Percentiles rank a stretch among this genome's conserved stretches.
Conservation (phyloP, 441 rosid species). For the Mallotus repandus region DNA sequence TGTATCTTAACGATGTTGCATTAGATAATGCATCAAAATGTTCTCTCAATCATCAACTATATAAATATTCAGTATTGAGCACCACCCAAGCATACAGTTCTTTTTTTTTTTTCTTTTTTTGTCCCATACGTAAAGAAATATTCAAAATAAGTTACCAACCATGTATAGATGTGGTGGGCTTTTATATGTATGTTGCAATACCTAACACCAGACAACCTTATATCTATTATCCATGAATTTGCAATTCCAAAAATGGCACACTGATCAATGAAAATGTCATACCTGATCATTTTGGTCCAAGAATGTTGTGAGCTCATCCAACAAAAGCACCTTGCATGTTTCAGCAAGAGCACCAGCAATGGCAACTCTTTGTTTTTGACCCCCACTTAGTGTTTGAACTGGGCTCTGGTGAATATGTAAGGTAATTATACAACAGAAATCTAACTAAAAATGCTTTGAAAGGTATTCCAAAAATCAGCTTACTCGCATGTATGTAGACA, state of each 20-base stretch:
- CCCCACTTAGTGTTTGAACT: slow-evolving; percentile 96
- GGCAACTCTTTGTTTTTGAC: slow-evolving; percentile 95
- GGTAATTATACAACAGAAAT: slow-evolving; percentile 3
- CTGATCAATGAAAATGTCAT: neutral
- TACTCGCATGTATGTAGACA: slow-evolving; percentile 74
- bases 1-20: neutral
- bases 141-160: no score
- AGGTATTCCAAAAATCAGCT: slow-evolving; percentile 11
- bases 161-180: no score
- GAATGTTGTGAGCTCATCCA: slow-evolving; percentile 96
- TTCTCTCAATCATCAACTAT: neutral
- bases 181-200: no score
- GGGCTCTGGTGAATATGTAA: slow-evolving; percentile 54
- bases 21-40: neutral
- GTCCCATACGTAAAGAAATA: no score
- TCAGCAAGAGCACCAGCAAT: slow-evolving; percentile 98
- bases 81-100: no score
- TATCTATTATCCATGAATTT: neutral
- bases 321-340: slow-evolving; percentile 76
- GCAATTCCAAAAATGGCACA: neutral
- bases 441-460: neutral
- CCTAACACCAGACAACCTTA: neutral
- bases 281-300: slow-evolving; percentile 90
- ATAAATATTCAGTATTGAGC: no score
- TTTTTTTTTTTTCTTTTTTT: no score